Evolutionary conservation across 192 early-diverging fungal genomes (phyloP).

Genomic region (Rhizoclosmatium sp.): DNA sequence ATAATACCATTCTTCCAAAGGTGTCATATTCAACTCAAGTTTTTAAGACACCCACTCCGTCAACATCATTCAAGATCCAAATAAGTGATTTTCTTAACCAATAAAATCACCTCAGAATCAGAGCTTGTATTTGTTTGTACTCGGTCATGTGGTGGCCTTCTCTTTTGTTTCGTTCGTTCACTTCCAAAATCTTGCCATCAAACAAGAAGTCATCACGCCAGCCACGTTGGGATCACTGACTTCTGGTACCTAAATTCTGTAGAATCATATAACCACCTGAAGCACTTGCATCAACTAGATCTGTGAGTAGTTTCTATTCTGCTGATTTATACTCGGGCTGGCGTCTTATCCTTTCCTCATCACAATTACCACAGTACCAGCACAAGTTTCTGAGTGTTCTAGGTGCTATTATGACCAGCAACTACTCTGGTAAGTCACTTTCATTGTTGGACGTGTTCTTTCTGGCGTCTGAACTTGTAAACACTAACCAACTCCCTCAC

Average conservation of each 20-base stretch:
- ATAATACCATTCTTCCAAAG: constrained; percentile 87
- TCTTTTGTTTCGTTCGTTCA: background rate
- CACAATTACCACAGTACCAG: too few relatives aligned
- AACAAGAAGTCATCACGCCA: background rate
- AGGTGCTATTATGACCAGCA: too few relatives aligned
- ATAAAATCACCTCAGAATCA: background rate
- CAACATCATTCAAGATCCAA: background rate
- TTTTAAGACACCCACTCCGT: background rate
- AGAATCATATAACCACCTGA: too few relatives aligned
- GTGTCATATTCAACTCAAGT: constrained; percentile 32
- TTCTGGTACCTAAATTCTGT: too few relatives aligned
- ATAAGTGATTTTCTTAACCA: background rate
- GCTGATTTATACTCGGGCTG: too few relatives aligned
- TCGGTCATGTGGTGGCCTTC: background rate
- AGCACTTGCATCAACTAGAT: too few relatives aligned
- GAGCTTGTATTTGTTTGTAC: background rate
- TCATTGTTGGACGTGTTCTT: too few relatives aligned
- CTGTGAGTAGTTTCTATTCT: too few relatives aligned
- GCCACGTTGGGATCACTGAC: background rate
- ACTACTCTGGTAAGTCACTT: too few relatives aligned
- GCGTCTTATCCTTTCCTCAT: too few relatives aligned
- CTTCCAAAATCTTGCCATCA: background rate
- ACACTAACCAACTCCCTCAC: background rate
- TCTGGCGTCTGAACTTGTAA: too few relatives aligned
- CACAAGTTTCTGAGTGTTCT: too few relatives aligned